Percentiles rank a stretch among this genome's conserved stretches.
Conservation (phyloP, 2,329 filamentous ascomycete genomes). For the Neophaeococcomyces mojaviensis region DNA sequence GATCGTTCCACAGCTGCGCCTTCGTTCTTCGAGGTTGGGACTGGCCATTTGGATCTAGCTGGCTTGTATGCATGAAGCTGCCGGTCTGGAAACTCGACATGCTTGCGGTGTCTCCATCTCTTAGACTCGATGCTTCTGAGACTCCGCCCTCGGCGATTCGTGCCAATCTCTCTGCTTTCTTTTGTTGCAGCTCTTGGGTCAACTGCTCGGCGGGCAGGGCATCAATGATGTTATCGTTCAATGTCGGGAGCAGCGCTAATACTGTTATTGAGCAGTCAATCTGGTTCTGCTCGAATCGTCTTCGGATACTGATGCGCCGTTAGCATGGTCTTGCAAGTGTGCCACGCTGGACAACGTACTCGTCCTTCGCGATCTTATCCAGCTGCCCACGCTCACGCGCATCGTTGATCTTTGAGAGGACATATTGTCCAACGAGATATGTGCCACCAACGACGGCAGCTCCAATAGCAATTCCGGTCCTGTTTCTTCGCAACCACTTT, state of each 20-base stretch:
- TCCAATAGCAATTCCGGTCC: slow-evolving; percentile 80
- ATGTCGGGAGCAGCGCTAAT: slow-evolving; percentile 86
- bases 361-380: slow-evolving; percentile 92
- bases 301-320: slow-evolving; percentile 61
- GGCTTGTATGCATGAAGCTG: slow-evolving; percentile 75
- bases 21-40: slow-evolving; percentile 62
- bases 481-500: slow-evolving; percentile 87
- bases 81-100: slow-evolving; percentile 70
- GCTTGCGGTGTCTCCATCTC: slow-evolving; percentile 76
- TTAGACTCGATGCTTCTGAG: slow-evolving; percentile 58
- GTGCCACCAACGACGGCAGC: slow-evolving; percentile 80
- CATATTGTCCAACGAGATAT: slow-evolving; percentile 89
- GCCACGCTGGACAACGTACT: slow-evolving; percentile 50
- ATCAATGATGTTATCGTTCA: slow-evolving; percentile 79
- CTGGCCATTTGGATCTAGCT: slow-evolving; percentile 45
- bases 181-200: slow-evolving; percentile 86
- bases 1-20: slow-evolving; percentile 90
- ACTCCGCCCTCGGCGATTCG: slow-evolving; percentile 42
- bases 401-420: slow-evolving; percentile 82
- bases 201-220: slow-evolving; percentile 86
- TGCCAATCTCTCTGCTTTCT: slow-evolving; percentile 62
- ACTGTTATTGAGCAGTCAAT: slow-evolving; percentile 98
- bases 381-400: slow-evolving; percentile 94
- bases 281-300: slow-evolving; percentile 97
- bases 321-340: slow-evolving; percentile 8